Evolutionary conservation across 257 asterid species (phyloP).

Genomic region (Solanum pimpinellifolium): DNA sequence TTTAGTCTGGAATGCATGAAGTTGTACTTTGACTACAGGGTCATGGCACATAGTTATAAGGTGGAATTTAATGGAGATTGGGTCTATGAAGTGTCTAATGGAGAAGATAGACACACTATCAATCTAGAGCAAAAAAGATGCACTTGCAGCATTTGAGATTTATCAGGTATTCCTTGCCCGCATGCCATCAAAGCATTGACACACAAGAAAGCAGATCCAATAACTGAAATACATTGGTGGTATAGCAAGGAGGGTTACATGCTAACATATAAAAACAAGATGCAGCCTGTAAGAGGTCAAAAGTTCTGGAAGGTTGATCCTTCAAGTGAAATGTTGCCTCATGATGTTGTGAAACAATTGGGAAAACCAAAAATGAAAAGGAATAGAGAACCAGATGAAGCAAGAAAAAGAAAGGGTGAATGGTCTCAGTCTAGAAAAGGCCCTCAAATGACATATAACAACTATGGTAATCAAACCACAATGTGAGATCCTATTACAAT

Average conservation of each 20-base stretch:
- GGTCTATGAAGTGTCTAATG: too few relatives aligned
- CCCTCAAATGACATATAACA: neutral
- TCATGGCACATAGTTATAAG: too few relatives aligned
- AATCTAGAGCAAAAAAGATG: too few relatives aligned
- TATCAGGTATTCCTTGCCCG: neutral
- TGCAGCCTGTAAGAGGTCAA: neutral
- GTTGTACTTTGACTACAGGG: too few relatives aligned
- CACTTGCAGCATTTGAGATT: too few relatives aligned
- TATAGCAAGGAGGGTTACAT: neutral
- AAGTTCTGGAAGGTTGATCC: neutral
- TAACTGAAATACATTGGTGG: neutral
- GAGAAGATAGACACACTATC: too few relatives aligned
- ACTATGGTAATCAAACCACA: neutral
- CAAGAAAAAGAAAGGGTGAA: neutral
- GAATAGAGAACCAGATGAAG: neutral
- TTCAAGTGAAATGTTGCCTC: neutral
- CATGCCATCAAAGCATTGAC: neutral
- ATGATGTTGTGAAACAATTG: too few relatives aligned
- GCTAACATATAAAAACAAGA: neutral
- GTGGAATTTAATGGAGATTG: too few relatives aligned
- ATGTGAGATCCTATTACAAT: neutral
- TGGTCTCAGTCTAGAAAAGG: neutral
- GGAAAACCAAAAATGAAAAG: neutral
- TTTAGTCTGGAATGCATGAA: too few relatives aligned
- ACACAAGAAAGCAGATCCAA: neutral